Evolutionary conservation across 805 yeast genomes (phyloP), one percentile per base, ranked within the genome.

Genomic region (Metschnikowia cerradonensis): DNA sequence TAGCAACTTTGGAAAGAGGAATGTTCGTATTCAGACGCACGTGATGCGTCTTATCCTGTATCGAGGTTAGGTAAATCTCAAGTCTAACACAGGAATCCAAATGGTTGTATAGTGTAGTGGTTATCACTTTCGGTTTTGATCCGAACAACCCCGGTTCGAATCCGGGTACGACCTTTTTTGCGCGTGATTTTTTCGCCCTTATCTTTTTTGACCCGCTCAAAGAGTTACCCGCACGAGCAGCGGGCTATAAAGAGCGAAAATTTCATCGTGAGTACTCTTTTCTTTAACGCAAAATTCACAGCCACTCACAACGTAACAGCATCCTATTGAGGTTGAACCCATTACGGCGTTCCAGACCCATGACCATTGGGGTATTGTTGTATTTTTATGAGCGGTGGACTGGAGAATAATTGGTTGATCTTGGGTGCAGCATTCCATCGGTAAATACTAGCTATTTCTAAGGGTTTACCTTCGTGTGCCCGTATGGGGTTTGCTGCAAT

Each of bases 111-210:
- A 81, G 86, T 82, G 86, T 82, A 82, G 86, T 80, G 86, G 86
- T 82, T 80, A 82, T 82, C 86, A 82, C 87, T 75, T 75, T 81
- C 80, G 86, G 86, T 82, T 82, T 79, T 82, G 86, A 82, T 82
- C 86, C 86, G 80, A 69, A 73, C 82, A 80, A 82, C 87, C 86
- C 86, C 86, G 81, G 87, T 82, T 82, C 88, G 87, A 82, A 81
- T 81, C 87, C 86, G 86, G 86, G 86, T 78, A 80, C 79, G 87
- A 81, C 86, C 86, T 81, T 41, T 47, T 57, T 63, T 66, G 34
- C 15, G n/a, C 20, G 53, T 55, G 33, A 14, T 32, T 11, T 35
- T 14, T 45, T 11, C 20, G 53, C 56, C 31, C 15, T 32, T n/a
- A 31, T 6, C 41, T 11, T 26, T 26, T 26, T 26, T 26, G 11